Evolutionary conservation across 1,139 yeast species (phyloP).

Genomic region (Zhuliangozyma blackwelliae): DNA sequence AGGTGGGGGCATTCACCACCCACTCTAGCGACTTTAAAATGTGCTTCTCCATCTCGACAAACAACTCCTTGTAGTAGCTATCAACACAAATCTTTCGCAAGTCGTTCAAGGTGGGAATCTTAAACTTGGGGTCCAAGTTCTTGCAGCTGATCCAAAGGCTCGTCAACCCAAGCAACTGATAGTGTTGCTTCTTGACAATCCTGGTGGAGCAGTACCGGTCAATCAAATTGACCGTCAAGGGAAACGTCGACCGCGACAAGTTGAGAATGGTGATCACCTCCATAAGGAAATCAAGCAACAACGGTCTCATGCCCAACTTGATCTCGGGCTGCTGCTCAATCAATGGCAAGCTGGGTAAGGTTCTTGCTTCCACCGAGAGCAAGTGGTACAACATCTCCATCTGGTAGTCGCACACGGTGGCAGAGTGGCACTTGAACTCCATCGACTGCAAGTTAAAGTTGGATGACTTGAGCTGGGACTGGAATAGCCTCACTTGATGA

Average conservation of each 20-base stretch:
- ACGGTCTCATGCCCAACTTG: slow-evolving; percentile 46
- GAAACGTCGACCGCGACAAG: slow-evolving; percentile 50
- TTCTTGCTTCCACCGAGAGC: slow-evolving; percentile 27
- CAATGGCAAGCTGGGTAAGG: slow-evolving; percentile 34
- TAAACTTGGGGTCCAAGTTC: slow-evolving; percentile 64
- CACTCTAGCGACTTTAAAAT: slow-evolving; percentile 56
- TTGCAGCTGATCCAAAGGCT: slow-evolving; percentile 74
- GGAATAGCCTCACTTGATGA: slow-evolving; percentile 32
- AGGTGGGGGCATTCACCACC: slow-evolving; percentile 54
- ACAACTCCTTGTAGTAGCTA: slow-evolving; percentile 54
- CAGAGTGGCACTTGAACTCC: slow-evolving; percentile 41
- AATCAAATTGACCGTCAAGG: slow-evolving; percentile 49
- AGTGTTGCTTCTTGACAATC: slow-evolving; percentile 52
- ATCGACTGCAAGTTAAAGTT: slow-evolving; percentile 31
- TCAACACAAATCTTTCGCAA: slow-evolving; percentile 60
- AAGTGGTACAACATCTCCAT: slow-evolving; percentile 39
- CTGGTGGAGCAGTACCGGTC: slow-evolving; percentile 50
- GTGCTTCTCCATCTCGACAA: slow-evolving; percentile 67
- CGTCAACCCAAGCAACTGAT: slow-evolving; percentile 65
- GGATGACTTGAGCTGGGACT: slow-evolving; percentile 30
- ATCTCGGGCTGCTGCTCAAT: slow-evolving; percentile 52
- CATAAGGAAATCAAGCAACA: slow-evolving; percentile 49
- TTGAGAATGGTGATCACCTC: slow-evolving; percentile 49
- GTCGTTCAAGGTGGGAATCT: slow-evolving; percentile 56
- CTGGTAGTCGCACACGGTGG: slow-evolving; percentile 36